Evolutionary conservation across 768 basidiomycete species (phyloP), one percentile per base, ranked within the genome.

Genomic region (Glaciozyma antarctica): DNA sequence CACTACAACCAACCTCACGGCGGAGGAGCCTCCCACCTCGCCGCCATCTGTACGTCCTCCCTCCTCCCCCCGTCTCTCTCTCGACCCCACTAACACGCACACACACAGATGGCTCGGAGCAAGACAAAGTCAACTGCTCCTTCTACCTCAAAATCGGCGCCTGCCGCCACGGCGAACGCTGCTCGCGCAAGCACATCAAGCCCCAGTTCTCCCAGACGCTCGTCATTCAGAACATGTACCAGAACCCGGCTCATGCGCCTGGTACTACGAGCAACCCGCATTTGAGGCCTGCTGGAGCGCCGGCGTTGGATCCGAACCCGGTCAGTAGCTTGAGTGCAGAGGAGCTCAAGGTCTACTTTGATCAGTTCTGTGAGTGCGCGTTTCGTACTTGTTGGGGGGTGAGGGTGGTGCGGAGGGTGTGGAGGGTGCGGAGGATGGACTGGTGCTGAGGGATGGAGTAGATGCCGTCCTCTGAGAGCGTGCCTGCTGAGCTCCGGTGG

Each of bases 201-300:
- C 94, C 94, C 4, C 90, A 93, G 5, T 97, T 94, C 77, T 95
- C 92, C 19, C 93, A 97, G 75, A 98, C 95, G 6, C 91, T 99
- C 53, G 82, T 98, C 19, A 82, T 97, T 38, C 91, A 91, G 5
- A 99, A 99, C 73, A 92, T 98, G 54, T 99, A 97, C 77, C 92
- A 97, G 77, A 99, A 99, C 77, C 95, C 95, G 4, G 88, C 88
- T 13, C 91, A 97, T 72, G 89, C 90, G 75, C 62, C 60, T 10
- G 63, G 58, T 9, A 30, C 58, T 30, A 73, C 64, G 8, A 49
- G 28, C n/a, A 67, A 68, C 64, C 66, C 66, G 55, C 66, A 71
- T 41, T 24, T 71, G 34, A 28, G 70, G 0, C 66, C 66, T 4
- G 54, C 58, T 28, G 64, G 64, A 52, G n/a, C 24, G 32, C 58